phyloP scores from a whole-genome alignment of 768 basidiomycete genomes.

The Xerocomus spinulosus region DNA sequence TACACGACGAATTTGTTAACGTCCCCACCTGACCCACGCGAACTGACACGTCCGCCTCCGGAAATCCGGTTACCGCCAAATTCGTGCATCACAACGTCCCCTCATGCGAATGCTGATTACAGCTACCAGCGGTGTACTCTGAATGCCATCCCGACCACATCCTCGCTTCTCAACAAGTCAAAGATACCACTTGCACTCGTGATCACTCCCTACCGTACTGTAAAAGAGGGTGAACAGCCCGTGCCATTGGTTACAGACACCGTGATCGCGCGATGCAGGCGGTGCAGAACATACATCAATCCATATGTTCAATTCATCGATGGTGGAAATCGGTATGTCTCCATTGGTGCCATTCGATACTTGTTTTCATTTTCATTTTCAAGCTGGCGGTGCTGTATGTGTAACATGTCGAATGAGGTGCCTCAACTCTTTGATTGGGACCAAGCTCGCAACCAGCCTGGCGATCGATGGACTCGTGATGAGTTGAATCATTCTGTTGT shows the following conservation, averaged over 20 bases:
- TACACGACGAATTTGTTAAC: slow-evolving; percentile 91
- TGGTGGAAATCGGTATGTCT: slow-evolving; percentile 77
- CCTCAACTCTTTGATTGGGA: slow-evolving; percentile 99
- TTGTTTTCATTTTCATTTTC: slow-evolving; percentile 5
- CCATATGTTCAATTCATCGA: slow-evolving; percentile 98
- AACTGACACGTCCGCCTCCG: slow-evolving; percentile 76
- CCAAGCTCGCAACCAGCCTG: slow-evolving; percentile 86
- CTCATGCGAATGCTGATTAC: slow-evolving; percentile 77
- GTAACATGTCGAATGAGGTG: slow-evolving; percentile 96
- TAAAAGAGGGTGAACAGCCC: slow-evolving; percentile 76
- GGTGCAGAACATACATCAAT: slow-evolving; percentile 96
- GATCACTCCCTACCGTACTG: slow-evolving; percentile 83
- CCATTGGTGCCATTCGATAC: neutral
- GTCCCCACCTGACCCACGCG: slow-evolving; percentile 86
- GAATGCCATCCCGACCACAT: slow-evolving; percentile 89
- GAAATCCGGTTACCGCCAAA: slow-evolving; percentile 87
- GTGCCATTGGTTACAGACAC: slow-evolving; percentile 92
- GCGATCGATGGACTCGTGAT: slow-evolving; percentile 89
- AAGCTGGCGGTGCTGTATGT: slow-evolving; percentile 99
- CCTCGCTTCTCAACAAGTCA: slow-evolving; percentile 80
- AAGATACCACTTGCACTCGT: slow-evolving; percentile 89
- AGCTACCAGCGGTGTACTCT: slow-evolving; percentile 91
- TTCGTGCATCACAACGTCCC: slow-evolving; percentile 72
- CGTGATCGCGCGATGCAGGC: slow-evolving; percentile 91
- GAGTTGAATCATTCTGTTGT: slow-evolving; percentile 94